phyloP scores from a whole-genome alignment of 2,329 filamentous ascomycete genomes.

The Neonectria ditissima region DNA sequence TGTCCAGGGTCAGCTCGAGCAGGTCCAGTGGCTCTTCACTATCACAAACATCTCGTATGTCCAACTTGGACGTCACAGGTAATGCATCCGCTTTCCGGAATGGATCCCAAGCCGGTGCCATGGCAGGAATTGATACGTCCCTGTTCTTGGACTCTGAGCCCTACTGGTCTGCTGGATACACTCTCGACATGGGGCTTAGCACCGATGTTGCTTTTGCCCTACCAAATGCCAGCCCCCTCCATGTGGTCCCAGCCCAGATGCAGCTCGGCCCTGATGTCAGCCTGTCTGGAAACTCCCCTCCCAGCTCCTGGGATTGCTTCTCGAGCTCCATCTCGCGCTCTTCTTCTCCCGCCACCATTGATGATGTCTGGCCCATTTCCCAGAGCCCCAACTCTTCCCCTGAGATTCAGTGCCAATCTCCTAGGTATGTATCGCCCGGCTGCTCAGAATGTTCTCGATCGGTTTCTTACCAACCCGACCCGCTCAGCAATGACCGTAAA shows the following conservation, averaged over 20 bases:
- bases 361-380: constrained; percentile 59
- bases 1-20: constrained; percentile 55
- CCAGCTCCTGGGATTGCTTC: constrained; percentile 64
- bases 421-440: constrained; percentile 60
- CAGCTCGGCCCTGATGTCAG: constrained; percentile 64
- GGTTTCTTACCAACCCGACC: constrained; percentile 40
- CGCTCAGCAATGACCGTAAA: constrained; percentile 49
- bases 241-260: constrained; percentile 69
- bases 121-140: constrained; percentile 64
- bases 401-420: constrained; percentile 62
- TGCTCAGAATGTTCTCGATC: constrained; percentile 11
- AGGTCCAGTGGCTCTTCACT: constrained; percentile 58
- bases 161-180: constrained; percentile 62
- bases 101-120: constrained; percentile 52
- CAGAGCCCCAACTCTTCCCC: constrained; percentile 61
- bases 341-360: constrained; percentile 62
- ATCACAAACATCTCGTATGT: constrained; percentile 63
- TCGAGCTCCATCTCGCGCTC: constrained; percentile 65
- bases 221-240: constrained; percentile 58
- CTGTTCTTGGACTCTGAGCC: constrained; percentile 63
- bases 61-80: constrained; percentile 65
- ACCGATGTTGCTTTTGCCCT: constrained; percentile 57
- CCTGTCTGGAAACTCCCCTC: constrained; percentile 62
- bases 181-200: constrained; percentile 58
- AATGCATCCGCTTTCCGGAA: constrained; percentile 59